Conservation (phyloP, 306 rosid species). For the Glycine tomentella region DNA sequence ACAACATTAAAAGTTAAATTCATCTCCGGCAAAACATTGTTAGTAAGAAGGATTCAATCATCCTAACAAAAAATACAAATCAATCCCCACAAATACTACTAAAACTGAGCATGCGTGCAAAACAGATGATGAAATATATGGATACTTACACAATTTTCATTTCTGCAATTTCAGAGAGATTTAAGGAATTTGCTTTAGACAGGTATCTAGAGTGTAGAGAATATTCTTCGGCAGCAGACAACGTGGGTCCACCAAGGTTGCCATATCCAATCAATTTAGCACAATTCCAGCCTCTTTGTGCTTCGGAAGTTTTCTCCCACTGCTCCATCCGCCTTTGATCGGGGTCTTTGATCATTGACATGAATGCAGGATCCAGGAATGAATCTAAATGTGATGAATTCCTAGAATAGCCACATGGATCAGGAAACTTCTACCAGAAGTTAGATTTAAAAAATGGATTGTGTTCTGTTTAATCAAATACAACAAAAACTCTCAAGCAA, state of each 20-base stretch:
- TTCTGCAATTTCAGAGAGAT: constrained; percentile 93
- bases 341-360: constrained; percentile 98
- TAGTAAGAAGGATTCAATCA: constrained; percentile 28
- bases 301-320: constrained; percentile 98
- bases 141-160: constrained; percentile 93
- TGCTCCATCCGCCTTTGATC: constrained; percentile 94
- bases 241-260: constrained; percentile 84
- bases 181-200: constrained; percentile 90
- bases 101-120: constrained; percentile 36
- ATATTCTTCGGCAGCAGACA: constrained; percentile 93
- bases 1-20: constrained; percentile 9
- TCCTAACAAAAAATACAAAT: constrained; percentile 22
- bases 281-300: constrained; percentile 85
- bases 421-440: constrained; percentile 12
- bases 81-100: not conserved
- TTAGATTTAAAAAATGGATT: constrained; percentile 27
- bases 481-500: constrained; percentile 25
- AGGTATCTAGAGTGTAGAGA: constrained; percentile 98
- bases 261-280: constrained; percentile 94
- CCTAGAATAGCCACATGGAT: constrained; percentile 55
- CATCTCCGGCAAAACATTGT: constrained; percentile 14
- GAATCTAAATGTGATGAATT: constrained; percentile 80
- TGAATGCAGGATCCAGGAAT: constrained; percentile 95
- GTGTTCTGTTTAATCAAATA: constrained; percentile 25
- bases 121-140: constrained; percentile 41